Evolutionary conservation across 2,329 filamentous ascomycete genomes (phyloP).

Genomic region (Tothia fuscella): DNA sequence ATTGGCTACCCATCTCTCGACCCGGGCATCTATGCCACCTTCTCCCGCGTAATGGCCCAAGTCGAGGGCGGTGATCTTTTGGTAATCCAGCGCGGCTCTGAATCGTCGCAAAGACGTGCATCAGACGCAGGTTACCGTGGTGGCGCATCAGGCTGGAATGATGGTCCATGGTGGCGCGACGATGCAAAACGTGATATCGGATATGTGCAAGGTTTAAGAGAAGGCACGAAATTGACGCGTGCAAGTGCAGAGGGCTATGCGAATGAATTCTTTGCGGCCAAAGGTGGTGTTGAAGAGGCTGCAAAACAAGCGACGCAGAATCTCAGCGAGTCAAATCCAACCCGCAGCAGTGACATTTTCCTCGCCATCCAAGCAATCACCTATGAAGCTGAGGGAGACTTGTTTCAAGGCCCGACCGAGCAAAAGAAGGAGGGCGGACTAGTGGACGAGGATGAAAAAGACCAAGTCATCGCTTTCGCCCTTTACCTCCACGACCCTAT

Average conservation of each 20-base stretch:
- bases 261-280: constrained; percentile 65
- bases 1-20: constrained; percentile 90
- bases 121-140: constrained; percentile 46
- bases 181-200: constrained; percentile 63
- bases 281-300: constrained; percentile 69
- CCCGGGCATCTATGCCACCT: constrained; percentile 80
- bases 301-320: constrained; percentile 68
- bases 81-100: constrained; percentile 85
- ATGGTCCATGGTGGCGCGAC: constrained; percentile 93
- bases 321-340: constrained; percentile 74
- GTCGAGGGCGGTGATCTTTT: constrained; percentile 93
- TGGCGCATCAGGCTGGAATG: constrained; percentile 55
- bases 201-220: constrained; percentile 64
- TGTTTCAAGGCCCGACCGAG: constrained; percentile 51
- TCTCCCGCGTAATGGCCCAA: constrained; percentile 95
- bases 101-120: constrained; percentile 58
- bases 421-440: constrained; percentile 41
- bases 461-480: constrained; percentile 60
- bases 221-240: constrained; percentile 83
- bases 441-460: constrained; percentile 44
- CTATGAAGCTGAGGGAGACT: constrained; percentile 48
- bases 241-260: constrained; percentile 84
- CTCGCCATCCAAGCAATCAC: constrained; percentile 82
- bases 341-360: constrained; percentile 89
- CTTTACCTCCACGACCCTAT: constrained; percentile 78